Percentiles rank a stretch among this genome's conserved stretches.
phyloP scores from a whole-genome alignment of 2,329 filamentous ascomycete species.

The Ophiostoma fasciatum region DNA sequence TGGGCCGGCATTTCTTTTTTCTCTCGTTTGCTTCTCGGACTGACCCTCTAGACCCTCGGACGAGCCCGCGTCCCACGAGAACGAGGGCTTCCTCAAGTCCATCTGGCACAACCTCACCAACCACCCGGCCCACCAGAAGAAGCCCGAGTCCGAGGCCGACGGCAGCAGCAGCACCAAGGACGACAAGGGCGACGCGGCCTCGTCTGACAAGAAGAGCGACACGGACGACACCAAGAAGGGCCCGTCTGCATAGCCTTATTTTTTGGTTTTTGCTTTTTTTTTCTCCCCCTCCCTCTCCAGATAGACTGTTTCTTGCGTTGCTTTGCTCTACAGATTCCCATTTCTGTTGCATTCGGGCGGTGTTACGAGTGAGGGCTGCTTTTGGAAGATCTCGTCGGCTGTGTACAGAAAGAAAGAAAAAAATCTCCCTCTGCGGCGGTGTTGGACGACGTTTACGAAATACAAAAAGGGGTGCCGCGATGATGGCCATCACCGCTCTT shows the following conservation, averaged over 20 bases:
- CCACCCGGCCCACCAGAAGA: conserved; percentile 41
- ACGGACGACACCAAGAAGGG: no score
- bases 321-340: not conserved
- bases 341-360: conserved; percentile 3
- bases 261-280: no score
- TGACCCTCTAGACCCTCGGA: no score
- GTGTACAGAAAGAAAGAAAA: no score
- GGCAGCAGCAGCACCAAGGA: not conserved
- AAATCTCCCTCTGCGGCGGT: no score
- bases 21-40: no score
- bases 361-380: not conserved
- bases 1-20: no score
- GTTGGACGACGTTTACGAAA: no score
- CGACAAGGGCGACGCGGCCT: not conserved
- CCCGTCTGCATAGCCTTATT: no score
- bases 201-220: conserved; percentile 6
- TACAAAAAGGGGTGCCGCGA: not conserved
- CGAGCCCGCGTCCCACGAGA: conserved; percentile 43
- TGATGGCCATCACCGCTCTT: conserved; percentile 9
- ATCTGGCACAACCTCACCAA: conserved; percentile 90
- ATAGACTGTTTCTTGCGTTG: not conserved
- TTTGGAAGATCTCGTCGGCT: not conserved
- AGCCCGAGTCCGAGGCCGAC: conserved; percentile 13
- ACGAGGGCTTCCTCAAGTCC: conserved; percentile 83
- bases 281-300: no score